Conservation (phyloP, 805 yeast species). For the Ogataea pilisensis region DNA sequence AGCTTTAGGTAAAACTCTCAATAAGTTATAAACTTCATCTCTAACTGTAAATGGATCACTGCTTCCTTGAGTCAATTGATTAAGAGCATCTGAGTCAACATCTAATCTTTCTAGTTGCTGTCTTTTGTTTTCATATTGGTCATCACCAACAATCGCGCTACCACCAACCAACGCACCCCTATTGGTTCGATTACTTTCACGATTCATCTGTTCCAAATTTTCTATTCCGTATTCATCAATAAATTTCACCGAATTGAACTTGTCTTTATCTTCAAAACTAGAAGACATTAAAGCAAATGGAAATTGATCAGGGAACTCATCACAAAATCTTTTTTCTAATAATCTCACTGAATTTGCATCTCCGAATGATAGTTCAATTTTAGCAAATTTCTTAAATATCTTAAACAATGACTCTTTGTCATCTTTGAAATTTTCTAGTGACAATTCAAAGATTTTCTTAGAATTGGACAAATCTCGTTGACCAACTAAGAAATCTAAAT, state of each 20-base stretch:
- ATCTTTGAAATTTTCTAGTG: slow-evolving; percentile 50
- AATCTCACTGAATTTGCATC: slow-evolving; percentile 62
- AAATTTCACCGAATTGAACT: slow-evolving; percentile 30
- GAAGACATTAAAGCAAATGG: slow-evolving; percentile 21
- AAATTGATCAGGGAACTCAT: slow-evolving; percentile 60
- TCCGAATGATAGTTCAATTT: slow-evolving; percentile 66
- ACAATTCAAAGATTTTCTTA: slow-evolving; percentile 77
- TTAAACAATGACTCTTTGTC: slow-evolving; percentile 38
- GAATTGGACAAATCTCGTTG: slow-evolving; percentile 67
- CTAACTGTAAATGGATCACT: slow-evolving; percentile 28
- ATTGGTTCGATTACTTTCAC: slow-evolving; percentile 4
- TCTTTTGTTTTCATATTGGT: slow-evolving; percentile 19
- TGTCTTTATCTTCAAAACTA: slow-evolving; percentile 16
- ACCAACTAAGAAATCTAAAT: slow-evolving; percentile 66
- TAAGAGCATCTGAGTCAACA: slow-evolving; percentile 19
- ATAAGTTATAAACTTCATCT: slow-evolving; percentile 44
- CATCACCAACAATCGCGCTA: not conserved
- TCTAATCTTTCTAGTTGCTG: slow-evolving; percentile 8
- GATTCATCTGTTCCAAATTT: not conserved
- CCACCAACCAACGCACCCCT: not conserved
- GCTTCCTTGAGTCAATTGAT: slow-evolving; percentile 12
- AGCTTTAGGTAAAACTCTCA: slow-evolving; percentile 59
- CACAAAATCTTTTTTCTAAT: slow-evolving; percentile 62
- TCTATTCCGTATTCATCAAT: slow-evolving; percentile 30
- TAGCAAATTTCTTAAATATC: slow-evolving; percentile 55